These are phyloP conservation scores for Melanogaster broomeanus DNA, from an alignment of 768 basidiomycete genomes.

Conservation along the genomic window DNA sequence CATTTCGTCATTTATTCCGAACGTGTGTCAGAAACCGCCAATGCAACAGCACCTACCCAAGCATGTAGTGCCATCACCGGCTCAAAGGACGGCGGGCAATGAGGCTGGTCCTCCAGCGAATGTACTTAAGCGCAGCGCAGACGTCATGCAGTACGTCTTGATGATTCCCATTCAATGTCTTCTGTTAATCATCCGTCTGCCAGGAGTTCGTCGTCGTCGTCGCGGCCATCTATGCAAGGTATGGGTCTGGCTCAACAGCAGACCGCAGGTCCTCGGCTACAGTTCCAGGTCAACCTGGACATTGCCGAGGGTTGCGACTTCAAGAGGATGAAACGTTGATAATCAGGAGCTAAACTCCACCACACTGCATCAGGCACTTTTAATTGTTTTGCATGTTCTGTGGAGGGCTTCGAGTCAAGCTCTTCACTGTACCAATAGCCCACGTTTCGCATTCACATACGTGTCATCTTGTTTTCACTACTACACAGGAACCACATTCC, in stretches of 20 bases:
- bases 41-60: slow-evolving; percentile 8
- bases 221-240: slow-evolving; percentile 29
- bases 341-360: neutral
- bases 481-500: no score
- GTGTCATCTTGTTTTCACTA: no score
- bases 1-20: neutral
- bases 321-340: slow-evolving; percentile 46
- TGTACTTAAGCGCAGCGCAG: slow-evolving; percentile 36
- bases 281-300: slow-evolving; percentile 38
- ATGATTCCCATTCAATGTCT: neutral
- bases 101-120: slow-evolving; percentile 9
- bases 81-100: slow-evolving; percentile 6
- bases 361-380: neutral
- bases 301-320: slow-evolving; percentile 15
- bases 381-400: neutral
- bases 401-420: neutral
- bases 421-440: neutral
- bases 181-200: neutral
- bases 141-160: slow-evolving; percentile 33
- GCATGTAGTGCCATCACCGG: neutral
- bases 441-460: neutral
- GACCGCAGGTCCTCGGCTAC: slow-evolving; percentile 10
- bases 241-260: slow-evolving; percentile 43
- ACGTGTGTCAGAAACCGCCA: slow-evolving; percentile 10
- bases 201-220: slow-evolving; percentile 22